Percentiles rank a stretch among this genome's conserved stretches.
Evolutionary conservation across 2,329 filamentous ascomycete genomes (phyloP).

Genomic region (Fusarium austroafricanum): DNA sequence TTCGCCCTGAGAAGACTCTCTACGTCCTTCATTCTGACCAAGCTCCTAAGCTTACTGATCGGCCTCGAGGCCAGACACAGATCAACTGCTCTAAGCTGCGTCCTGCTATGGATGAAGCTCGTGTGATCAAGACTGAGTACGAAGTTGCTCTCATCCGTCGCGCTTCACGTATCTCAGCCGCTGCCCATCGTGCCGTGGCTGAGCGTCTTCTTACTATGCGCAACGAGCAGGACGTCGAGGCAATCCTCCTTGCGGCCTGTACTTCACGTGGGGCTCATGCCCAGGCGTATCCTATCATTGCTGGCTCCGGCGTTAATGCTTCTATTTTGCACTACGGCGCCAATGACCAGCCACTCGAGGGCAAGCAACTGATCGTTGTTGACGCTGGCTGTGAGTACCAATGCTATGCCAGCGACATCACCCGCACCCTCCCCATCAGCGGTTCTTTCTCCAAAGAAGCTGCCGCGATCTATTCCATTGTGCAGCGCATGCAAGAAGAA

Average conservation of each 20-base stretch:
- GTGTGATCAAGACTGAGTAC: conserved; percentile 86
- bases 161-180: conserved; percentile 82
- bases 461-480: conserved; percentile 79
- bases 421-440: conserved; percentile 83
- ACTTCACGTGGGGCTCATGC: conserved; percentile 77
- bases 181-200: conserved; percentile 80
- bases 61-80: conserved; percentile 50
- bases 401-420: conserved; percentile 91
- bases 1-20: conserved; percentile 56
- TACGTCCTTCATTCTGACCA: conserved; percentile 63
- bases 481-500: conserved; percentile 82
- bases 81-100: conserved; percentile 67
- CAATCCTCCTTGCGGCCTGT: conserved; percentile 78
- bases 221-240: conserved; percentile 88
- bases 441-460: conserved; percentile 76
- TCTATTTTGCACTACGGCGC: conserved; percentile 87
- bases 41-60: conserved; percentile 51
- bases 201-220: conserved; percentile 69
- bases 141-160: conserved; percentile 85
- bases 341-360: conserved; percentile 78
- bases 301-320: conserved; percentile 83
- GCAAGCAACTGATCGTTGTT: conserved; percentile 80
- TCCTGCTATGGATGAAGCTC: conserved; percentile 80
- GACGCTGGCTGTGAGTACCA: conserved; percentile 90
- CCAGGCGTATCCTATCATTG: conserved; percentile 91